Conservation (phyloP, 1,139 yeast species). For the Maudiozyma humilis region DNA sequence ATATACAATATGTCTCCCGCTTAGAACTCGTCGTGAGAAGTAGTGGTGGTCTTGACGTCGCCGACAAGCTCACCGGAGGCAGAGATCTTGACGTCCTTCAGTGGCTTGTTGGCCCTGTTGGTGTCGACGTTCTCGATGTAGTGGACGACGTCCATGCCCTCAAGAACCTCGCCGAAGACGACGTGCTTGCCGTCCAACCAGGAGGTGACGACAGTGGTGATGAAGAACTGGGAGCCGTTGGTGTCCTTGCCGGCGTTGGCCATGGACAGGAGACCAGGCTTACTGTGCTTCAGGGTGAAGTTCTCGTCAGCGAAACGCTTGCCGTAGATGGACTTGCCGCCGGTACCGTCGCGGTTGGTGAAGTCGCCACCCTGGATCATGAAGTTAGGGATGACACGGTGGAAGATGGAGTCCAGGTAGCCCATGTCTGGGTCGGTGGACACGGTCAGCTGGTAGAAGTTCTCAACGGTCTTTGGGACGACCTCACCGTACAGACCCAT, state of each 20-base stretch:
- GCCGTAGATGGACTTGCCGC: slow-evolving; percentile 72
- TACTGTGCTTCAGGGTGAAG: slow-evolving; percentile 54
- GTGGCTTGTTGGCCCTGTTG: slow-evolving; percentile 44
- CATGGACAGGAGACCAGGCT: slow-evolving; percentile 66
- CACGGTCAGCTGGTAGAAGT: slow-evolving; percentile 58
- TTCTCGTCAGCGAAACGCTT: slow-evolving; percentile 63
- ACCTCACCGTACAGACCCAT: slow-evolving; percentile 65
- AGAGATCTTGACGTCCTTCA: slow-evolving; percentile 42
- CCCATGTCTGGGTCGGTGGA: slow-evolving; percentile 40
- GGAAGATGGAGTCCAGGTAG: slow-evolving; percentile 56
- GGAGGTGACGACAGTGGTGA: slow-evolving; percentile 53
- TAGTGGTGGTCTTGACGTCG: neutral
- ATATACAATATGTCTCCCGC: neutral
- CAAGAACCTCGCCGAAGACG: slow-evolving; percentile 72
- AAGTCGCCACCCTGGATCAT: slow-evolving; percentile 84
- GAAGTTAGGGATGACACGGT: slow-evolving; percentile 66
- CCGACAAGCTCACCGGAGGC: slow-evolving; percentile 23
- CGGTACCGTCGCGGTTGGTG: slow-evolving; percentile 60
- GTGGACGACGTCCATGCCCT: slow-evolving; percentile 56
- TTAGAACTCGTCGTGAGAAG: slow-evolving; percentile 3
- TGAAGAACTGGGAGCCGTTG: slow-evolving; percentile 73
- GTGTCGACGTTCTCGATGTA: slow-evolving; percentile 47
- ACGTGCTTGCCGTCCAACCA: slow-evolving; percentile 69
- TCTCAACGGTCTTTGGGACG: slow-evolving; percentile 68
- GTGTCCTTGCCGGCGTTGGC: slow-evolving; percentile 77